These are phyloP conservation scores for Mortierella sp. DNA, from an alignment of 371 early-diverging fungal species.

Conservation along the genomic window DNA sequence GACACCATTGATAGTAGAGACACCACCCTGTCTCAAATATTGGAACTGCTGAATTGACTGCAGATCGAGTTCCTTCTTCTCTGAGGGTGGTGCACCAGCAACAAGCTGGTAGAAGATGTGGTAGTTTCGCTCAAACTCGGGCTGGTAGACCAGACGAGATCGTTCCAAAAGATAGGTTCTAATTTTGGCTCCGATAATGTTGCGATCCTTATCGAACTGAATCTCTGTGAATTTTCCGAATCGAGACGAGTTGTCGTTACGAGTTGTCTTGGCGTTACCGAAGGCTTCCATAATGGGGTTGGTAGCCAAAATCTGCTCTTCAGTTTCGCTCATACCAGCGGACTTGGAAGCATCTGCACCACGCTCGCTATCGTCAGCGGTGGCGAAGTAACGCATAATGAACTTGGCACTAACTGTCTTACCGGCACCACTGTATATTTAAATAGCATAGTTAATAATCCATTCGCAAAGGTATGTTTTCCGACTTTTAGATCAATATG, in stretches of 20 bases:
- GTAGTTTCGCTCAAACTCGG: conserved; percentile 95
- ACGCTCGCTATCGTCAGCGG: conserved; percentile 80
- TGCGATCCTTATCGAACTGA: conserved; percentile 80
- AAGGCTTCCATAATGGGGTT: conserved; percentile 99
- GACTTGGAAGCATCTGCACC: conserved; percentile 53
- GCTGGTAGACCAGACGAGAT: conserved; percentile 97
- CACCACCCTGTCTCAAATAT: conserved; percentile 90
- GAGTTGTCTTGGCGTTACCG: conserved; percentile 99
- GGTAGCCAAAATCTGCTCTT: conserved; percentile 91
- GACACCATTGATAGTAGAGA: conserved; percentile 85
- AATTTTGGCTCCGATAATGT: conserved; percentile 96
- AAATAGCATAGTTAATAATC: not conserved
- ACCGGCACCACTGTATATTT: conserved; percentile 83
- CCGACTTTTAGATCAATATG: not conserved
- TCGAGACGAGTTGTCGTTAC: conserved; percentile 99
- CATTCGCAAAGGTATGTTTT: not conserved
- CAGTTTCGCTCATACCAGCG: conserved; percentile 79
- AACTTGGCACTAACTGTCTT: conserved; percentile 97
- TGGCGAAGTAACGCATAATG: conserved; percentile 98
- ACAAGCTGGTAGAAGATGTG: conserved; percentile 99
- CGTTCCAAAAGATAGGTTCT: conserved; percentile 98
- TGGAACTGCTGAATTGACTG: conserved; percentile 82
- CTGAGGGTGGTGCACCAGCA: conserved; percentile 86
- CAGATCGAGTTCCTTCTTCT: conserved; percentile 84
- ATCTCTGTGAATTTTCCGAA: conserved; percentile 99